phyloP scores from a whole-genome alignment of 163 green algal species.

The Trebouxia gelatinosa region DNA sequence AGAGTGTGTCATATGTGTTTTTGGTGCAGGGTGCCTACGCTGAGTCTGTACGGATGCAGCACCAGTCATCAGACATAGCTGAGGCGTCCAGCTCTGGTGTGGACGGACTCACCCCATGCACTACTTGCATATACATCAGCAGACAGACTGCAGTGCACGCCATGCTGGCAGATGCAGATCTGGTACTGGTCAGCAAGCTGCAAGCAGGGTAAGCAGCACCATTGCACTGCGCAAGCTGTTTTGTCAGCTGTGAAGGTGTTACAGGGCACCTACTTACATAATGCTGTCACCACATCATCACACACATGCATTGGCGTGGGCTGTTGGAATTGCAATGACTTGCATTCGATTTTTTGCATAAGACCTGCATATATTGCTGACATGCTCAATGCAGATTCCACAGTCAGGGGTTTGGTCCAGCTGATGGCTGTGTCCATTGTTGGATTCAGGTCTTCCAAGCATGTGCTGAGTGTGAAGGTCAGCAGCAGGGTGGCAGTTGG shows the following conservation, averaged over 20 bases:
- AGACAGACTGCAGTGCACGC: background rate
- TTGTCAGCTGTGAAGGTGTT: too few species aligned
- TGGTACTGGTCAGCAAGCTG: conserved; percentile 26
- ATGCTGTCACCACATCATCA: too few species aligned
- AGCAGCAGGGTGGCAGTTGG: conserved; percentile 21
- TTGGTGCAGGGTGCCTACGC: conserved; percentile 1
- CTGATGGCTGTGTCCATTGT: too few species aligned
- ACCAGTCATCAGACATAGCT: background rate
- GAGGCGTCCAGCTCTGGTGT: conserved; percentile 1
- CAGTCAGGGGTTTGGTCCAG: too few species aligned
- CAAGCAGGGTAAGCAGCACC: background rate
- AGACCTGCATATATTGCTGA: too few species aligned
- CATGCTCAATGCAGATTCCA: too few species aligned
- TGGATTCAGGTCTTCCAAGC: conserved; percentile 30
- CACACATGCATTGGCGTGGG: too few species aligned
- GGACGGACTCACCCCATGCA: background rate
- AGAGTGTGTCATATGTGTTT: too few species aligned
- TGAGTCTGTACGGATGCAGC: background rate
- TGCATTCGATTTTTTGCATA: too few species aligned
- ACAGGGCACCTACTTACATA: too few species aligned
- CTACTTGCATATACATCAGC: conserved; percentile 16
- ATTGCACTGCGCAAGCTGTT: too few species aligned
- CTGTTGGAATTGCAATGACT: too few species aligned
- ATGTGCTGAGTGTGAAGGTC: conserved; percentile 8
- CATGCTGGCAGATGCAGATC: conserved; percentile 5